Percentiles rank a stretch among this genome's conserved stretches.
Conservation (phyloP, 2,329 filamentous ascomycete species). For the Paraphaeosphaeria minitans region DNA sequence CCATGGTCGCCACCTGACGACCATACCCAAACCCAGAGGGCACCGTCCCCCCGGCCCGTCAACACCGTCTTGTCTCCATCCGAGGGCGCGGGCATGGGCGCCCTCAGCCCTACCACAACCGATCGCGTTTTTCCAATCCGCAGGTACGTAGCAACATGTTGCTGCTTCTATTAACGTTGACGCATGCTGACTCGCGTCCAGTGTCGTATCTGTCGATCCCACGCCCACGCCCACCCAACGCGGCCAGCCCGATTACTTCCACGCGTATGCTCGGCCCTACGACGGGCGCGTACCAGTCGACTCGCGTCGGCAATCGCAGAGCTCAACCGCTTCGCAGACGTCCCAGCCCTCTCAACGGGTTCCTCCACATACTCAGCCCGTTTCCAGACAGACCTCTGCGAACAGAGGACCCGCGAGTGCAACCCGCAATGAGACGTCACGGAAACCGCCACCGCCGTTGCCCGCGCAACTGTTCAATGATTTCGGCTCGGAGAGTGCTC, state of each 20-base stretch:
- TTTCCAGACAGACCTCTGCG: conserved; percentile 15
- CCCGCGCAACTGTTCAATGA: conserved; percentile 47
- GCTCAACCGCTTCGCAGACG: conserved; percentile 35
- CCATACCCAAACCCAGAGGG: not conserved
- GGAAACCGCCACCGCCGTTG: conserved; percentile 19
- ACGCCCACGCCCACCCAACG: conserved; percentile 45
- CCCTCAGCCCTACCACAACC: conserved; percentile 48
- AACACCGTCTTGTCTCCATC: conserved; percentile 23
- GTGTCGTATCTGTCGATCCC: conserved; percentile 67
- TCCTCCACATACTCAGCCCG: conserved; percentile 10
- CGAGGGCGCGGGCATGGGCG: conserved; percentile 25
- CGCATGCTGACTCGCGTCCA: not conserved
- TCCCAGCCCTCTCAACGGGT: conserved; percentile 33
- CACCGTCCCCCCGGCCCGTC: conserved; percentile 13
- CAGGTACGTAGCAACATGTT: conserved; percentile 65
- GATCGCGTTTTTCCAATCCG: conserved; percentile 74
- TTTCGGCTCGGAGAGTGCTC: conserved; percentile 34
- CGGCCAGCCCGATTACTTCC: conserved; percentile 48
- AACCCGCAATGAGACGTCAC: conserved; percentile 17
- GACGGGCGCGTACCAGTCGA: conserved; percentile 31
- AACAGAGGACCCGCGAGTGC: conserved; percentile 6
- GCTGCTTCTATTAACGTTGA: not conserved
- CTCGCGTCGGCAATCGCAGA: conserved; percentile 32
- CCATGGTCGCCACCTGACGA: conserved; percentile 17
- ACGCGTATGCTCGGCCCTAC: conserved; percentile 30